Percentiles rank a stretch among this genome's conserved stretches.
phyloP scores from a whole-genome alignment of 2,329 filamentous ascomycete species.

The Trichophyton schoenleinii region DNA sequence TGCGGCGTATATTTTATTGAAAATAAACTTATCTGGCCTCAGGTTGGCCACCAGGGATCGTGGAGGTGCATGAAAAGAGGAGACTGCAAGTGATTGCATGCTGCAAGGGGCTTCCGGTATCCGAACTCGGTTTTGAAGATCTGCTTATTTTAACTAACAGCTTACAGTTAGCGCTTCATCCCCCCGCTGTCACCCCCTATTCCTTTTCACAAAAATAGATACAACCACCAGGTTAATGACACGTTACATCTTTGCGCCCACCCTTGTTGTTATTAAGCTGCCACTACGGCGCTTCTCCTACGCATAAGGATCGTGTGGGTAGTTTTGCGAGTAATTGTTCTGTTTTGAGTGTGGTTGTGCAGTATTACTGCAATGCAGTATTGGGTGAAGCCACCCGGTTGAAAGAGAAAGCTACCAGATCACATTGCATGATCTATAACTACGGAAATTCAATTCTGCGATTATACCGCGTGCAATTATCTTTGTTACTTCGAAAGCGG shows the following conservation, averaged over 20 bases:
- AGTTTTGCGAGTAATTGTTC: neutral
- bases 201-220: neutral
- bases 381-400: neutral
- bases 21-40: neutral
- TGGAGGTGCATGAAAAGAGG: neutral
- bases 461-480: neutral
- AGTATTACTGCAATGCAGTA: neutral
- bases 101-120: neutral
- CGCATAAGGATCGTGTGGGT: neutral
- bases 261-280: neutral
- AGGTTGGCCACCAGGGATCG: neutral
- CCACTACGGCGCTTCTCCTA: neutral
- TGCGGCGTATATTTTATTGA: neutral
- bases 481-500: neutral
- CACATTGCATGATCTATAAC: neutral
- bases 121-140: neutral
- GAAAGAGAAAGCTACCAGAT: neutral
- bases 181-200: neutral
- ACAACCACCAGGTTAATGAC: neutral
- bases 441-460: neutral
- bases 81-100: neutral
- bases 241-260: neutral
- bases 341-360: neutral
- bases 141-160: neutral
- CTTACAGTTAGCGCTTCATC: neutral